Conservation (phyloP, 257 asterid species). For the Cruciata laevipes region DNA sequence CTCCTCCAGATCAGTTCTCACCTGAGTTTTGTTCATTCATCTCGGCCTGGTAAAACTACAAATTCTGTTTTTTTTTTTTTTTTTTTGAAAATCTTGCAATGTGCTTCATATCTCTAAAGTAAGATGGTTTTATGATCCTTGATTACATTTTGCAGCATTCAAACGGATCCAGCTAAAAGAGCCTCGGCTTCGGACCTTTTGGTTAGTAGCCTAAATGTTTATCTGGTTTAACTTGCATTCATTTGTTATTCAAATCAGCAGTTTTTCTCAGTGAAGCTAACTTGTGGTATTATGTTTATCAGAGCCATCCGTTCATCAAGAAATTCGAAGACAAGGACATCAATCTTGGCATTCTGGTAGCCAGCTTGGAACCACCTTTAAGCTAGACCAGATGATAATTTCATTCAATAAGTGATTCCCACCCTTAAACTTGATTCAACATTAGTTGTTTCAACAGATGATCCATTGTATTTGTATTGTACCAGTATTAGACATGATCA, state of each 20-base stretch:
- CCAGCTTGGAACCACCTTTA: conserved; percentile 77
- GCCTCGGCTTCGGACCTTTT: conserved; percentile 79
- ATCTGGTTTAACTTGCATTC: conserved; percentile 2
- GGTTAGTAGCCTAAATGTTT: conserved; percentile 40
- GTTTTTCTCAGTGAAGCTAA: conserved; percentile 4
- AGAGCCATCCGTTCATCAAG: conserved; percentile 86
- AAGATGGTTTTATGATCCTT: neutral
- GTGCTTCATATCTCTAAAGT: neutral
- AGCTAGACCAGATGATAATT: conserved; percentile 63
- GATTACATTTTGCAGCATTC: conserved; percentile 60
- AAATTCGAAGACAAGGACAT: conserved; percentile 93
- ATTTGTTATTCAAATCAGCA: neutral
- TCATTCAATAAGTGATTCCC: neutral
- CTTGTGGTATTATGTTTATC: conserved; percentile 9
- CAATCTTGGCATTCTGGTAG: conserved; percentile 74
- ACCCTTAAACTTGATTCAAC: neutral
- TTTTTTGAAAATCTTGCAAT: neutral
- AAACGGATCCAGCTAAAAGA: conserved; percentile 78
- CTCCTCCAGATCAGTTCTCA: conserved; percentile 74
- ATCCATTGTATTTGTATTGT: neutral
- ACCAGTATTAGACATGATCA: neutral
- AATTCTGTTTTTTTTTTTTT: neutral
- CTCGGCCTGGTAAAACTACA: conserved; percentile 66
- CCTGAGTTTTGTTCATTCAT: conserved; percentile 52
- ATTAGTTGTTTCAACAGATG: neutral